phyloP scores from a whole-genome alignment of 2,329 filamentous ascomycete species.

The Ascochyta clinopodiicola region DNA sequence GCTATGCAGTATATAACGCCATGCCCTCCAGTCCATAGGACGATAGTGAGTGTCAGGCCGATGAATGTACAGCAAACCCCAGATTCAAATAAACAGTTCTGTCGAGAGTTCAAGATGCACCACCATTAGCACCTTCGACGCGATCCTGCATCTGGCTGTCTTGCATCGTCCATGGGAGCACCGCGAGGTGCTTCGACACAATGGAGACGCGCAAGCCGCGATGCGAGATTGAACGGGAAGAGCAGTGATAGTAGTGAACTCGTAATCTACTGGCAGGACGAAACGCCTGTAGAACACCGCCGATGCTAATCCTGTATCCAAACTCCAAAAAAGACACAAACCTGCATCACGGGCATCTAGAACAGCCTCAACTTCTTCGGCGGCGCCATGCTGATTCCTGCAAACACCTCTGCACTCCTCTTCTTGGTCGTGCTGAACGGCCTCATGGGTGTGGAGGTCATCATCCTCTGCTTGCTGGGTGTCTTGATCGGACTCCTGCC shows the following conservation, averaged over 20 bases:
- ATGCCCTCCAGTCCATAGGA: constrained; percentile 13
- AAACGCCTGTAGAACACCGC: no score
- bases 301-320: background rate
- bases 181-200: constrained; percentile 28
- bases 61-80: background rate
- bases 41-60: constrained; percentile 9
- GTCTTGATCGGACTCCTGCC: constrained; percentile 57
- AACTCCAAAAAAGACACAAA: constrained; percentile 3
- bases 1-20: constrained; percentile 5
- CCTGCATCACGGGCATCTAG: constrained; percentile 15
- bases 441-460: constrained; percentile 34
- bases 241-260: background rate
- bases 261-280: no score
- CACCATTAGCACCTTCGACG: background rate
- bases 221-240: background rate
- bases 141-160: constrained; percentile 23
- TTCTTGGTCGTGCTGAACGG: constrained; percentile 33
- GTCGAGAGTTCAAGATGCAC: background rate
- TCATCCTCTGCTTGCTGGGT: constrained; percentile 57
- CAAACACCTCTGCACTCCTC: constrained; percentile 25
- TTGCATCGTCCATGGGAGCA: constrained; percentile 26
- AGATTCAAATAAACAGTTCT: background rate
- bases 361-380: constrained; percentile 38
- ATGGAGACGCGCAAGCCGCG: constrained; percentile 28
- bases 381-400: constrained; percentile 27